phyloP scores from a whole-genome alignment of 2,329 filamentous ascomycete species.

The Colletotrichum sp. region DNA sequence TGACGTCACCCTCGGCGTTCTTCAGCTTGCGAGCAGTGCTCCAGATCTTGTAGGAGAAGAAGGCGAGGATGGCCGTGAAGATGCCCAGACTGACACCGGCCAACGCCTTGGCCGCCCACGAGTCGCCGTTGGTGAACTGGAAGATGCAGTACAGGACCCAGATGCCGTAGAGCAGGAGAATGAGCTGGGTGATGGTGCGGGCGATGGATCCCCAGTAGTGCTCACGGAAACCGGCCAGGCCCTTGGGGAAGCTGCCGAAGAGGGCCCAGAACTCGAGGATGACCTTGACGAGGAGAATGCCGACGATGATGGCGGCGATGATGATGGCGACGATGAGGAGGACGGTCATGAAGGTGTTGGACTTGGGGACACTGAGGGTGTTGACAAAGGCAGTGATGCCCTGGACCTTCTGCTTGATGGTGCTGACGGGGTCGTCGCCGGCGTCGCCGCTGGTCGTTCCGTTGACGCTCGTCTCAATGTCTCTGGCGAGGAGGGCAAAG shows the following conservation, averaged over 20 bases:
- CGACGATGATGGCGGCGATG: conserved; percentile 81
- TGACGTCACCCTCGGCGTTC: conserved; percentile 74
- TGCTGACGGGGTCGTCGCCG: conserved; percentile 13
- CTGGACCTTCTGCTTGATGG: conserved; percentile 56
- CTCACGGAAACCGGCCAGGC: conserved; percentile 84
- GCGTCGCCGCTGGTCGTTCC: conserved; percentile 32
- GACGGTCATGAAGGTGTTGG: conserved; percentile 96
- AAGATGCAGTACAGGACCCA: conserved; percentile 97
- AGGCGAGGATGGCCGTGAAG: conserved; percentile 82
- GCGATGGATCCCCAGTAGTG: conserved; percentile 95
- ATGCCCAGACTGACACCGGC: conserved; percentile 80
- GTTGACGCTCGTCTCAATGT: conserved; percentile 52
- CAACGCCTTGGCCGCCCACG: conserved; percentile 87
- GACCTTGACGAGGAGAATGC: conserved; percentile 88
- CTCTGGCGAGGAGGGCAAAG: conserved; percentile 59
- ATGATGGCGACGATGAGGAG: conserved; percentile 88
- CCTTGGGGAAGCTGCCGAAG: conserved; percentile 84
- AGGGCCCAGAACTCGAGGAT: conserved; percentile 90
- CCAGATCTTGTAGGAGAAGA: conserved; percentile 87
- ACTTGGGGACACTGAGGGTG: conserved; percentile 81
- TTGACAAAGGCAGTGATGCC: conserved; percentile 87
- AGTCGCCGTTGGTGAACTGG: conserved; percentile 92
- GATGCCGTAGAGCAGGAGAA: conserved; percentile 89
- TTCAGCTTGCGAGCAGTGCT: conserved; percentile 76
- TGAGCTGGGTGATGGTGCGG: conserved; percentile 86